phyloP scores from a whole-genome alignment of 768 basidiomycete species.

The Lanmaoa pseudosensibilis region DNA sequence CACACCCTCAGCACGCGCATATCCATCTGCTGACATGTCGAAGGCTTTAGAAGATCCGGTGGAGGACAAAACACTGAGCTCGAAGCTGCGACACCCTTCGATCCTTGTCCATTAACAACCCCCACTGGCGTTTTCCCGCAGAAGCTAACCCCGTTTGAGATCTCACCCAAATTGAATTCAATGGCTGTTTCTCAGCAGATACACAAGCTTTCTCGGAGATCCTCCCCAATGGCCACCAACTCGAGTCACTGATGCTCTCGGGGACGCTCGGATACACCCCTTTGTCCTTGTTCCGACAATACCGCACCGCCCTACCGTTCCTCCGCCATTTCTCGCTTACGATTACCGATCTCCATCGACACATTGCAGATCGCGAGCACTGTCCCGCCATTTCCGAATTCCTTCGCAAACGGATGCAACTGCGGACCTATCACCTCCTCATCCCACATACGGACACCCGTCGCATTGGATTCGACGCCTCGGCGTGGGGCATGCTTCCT shows the following conservation, averaged over 20 bases:
- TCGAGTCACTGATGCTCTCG: constrained; percentile 59
- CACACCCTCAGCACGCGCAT: constrained; percentile 30
- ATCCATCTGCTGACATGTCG: constrained; percentile 35
- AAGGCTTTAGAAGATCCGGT: constrained; percentile 35
- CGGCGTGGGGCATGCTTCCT: constrained; percentile 73
- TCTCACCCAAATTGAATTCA: constrained; percentile 60
- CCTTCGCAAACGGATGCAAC: constrained; percentile 51
- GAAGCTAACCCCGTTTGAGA: constrained; percentile 57
- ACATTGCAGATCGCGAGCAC: constrained; percentile 55
- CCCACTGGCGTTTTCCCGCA: constrained; percentile 57
- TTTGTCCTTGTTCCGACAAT: constrained; percentile 50
- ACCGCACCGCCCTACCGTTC: constrained; percentile 51
- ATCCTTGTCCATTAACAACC: constrained; percentile 54
- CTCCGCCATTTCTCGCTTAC: constrained; percentile 63
- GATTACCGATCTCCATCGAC: constrained; percentile 43
- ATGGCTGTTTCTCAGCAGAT: constrained; percentile 52
- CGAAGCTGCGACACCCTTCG: constrained; percentile 49
- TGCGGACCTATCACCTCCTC: constrained; percentile 55
- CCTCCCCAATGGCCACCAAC: constrained; percentile 61
- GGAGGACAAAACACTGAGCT: constrained; percentile 36
- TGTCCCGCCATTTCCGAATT: constrained; percentile 71
- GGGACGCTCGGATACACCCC: constrained; percentile 53
- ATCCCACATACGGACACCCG: constrained; percentile 45
- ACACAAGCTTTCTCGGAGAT: constrained; percentile 58
- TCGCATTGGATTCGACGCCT: too few species aligned